A percentile compares a stretch with the other conserved stretches of the same genome.
These are phyloP conservation scores for Gastrolobium villosum DNA, from an alignment of 306 rosid species.

Conservation along the genomic window DNA sequence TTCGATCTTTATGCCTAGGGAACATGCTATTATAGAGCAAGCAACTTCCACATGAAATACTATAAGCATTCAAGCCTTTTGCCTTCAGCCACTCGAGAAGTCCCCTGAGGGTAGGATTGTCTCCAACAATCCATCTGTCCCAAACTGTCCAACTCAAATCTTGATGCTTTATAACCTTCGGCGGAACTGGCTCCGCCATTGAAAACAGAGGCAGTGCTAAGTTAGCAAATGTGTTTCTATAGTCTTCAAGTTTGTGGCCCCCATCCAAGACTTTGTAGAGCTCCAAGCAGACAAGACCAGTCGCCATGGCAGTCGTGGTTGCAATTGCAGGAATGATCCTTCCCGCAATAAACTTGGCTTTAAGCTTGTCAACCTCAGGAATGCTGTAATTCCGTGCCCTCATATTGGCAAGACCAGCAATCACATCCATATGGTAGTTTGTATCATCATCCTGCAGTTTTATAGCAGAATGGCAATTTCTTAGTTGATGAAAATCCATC, in stretches of 20 bases:
- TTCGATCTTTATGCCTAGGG: constrained; percentile 74
- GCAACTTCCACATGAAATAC: constrained; percentile 87
- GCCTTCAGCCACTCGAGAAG: constrained; percentile 78
- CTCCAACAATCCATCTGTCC: constrained; percentile 88
- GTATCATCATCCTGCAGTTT: constrained; percentile 88
- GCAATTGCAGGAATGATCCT: constrained; percentile 98
- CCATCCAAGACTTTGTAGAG: constrained; percentile 91
- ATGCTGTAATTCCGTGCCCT: constrained; percentile 91
- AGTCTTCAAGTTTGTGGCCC: constrained; percentile 84
- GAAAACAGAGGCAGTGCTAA: constrained; percentile 88
- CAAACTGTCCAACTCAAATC: constrained; percentile 95
- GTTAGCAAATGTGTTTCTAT: constrained; percentile 91
- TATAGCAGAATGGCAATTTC: neutral
- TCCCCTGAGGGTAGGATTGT: constrained; percentile 83
- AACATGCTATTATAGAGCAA: constrained; percentile 85
- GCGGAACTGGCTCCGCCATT: constrained; percentile 94
- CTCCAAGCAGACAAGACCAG: constrained; percentile 94
- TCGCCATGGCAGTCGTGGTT: constrained; percentile 95
- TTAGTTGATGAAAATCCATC: neutral
- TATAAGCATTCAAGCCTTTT: constrained; percentile 81
- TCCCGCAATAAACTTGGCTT: constrained; percentile 95
- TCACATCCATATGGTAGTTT: constrained; percentile 89
- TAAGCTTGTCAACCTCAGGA: constrained; percentile 91
- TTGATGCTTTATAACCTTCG: constrained; percentile 79
- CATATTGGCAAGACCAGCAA: constrained; percentile 95